These are phyloP conservation scores for Paratinospora sagittata DNA, from an alignment of 164 flowering plant genomes.

Conservation along the genomic window DNA sequence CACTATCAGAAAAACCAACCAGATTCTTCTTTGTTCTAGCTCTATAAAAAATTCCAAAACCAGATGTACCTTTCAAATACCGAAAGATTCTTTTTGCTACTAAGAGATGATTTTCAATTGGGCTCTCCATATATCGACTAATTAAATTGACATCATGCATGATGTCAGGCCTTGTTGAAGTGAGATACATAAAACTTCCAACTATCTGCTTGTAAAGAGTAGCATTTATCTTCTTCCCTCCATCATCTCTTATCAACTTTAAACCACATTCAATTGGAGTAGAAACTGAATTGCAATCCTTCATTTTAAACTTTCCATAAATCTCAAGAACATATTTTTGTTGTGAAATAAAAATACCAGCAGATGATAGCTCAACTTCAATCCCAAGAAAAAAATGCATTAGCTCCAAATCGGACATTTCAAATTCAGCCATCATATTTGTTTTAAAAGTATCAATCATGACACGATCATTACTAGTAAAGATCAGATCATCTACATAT, in stretches of 20 bases:
- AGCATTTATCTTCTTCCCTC: neutral
- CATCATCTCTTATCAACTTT: neutral
- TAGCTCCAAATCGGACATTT: constrained; percentile 6
- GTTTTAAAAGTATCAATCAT: too few species aligned
- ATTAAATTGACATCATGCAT: too few species aligned
- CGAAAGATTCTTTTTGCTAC: neutral
- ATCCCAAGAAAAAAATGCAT: constrained; percentile 17
- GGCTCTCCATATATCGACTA: neutral
- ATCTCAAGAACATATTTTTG: neutral
- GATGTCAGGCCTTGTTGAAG: too few species aligned
- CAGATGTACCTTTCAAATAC: neutral
- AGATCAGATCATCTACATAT: too few species aligned
- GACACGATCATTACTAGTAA: too few species aligned
- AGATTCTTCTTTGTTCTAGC: neutral
- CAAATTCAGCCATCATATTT: too few species aligned
- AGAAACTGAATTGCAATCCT: constrained; percentile 4
- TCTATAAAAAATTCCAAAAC: neutral
- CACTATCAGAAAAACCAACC: neutral
- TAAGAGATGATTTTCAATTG: neutral
- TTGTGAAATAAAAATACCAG: constrained; percentile 4
- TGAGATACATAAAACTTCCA: too few species aligned
- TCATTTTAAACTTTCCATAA: neutral
- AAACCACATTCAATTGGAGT: neutral
- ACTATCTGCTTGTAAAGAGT: neutral
- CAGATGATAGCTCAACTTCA: constrained; percentile 6